Conservation (phyloP, 805 yeast species). For the Novakomyces olei region DNA sequence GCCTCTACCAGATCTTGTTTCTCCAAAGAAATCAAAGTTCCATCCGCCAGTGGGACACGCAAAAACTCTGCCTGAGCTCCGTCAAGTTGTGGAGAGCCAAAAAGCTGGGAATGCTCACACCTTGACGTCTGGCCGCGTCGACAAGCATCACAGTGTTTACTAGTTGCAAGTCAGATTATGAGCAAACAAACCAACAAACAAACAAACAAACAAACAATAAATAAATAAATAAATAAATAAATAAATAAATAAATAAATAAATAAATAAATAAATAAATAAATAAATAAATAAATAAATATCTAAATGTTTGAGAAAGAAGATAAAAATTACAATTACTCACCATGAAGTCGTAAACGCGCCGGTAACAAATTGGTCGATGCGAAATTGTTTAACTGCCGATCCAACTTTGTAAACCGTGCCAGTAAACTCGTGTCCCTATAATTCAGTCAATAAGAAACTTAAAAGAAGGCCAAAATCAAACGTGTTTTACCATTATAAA, state of each 20-base stretch:
- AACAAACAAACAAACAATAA: no score
- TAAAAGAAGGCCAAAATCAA: no score
- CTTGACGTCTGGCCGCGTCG: slow-evolving; percentile 31
- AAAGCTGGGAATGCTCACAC: slow-evolving; percentile 32
- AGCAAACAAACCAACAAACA: no score
- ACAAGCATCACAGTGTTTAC: slow-evolving; percentile 41
- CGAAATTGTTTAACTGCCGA: slow-evolving; percentile 16
- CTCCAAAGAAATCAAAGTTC: slow-evolving; percentile 27
- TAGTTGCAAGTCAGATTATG: no score
- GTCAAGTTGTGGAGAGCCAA: slow-evolving; percentile 33
- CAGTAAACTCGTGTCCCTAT: slow-evolving; percentile 32
- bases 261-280: no score
- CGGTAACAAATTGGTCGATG: slow-evolving; percentile 26
- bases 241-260: no score
- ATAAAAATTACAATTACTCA: no score
- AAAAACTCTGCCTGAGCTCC: slow-evolving; percentile 47
- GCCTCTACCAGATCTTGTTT: no score
- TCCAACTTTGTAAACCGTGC: slow-evolving; percentile 23
- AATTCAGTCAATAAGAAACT: slow-evolving; percentile 20
- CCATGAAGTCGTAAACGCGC: slow-evolving; percentile 30
- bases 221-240: no score
- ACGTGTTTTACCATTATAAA: no score
- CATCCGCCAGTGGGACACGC: slow-evolving; percentile 33
- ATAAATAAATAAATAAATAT: no score
- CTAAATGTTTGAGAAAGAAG: no score